Evolutionary conservation across 768 basidiomycete species (phyloP), one percentile per base, ranked within the genome.

Genomic region (Auricularia sp.): DNA sequence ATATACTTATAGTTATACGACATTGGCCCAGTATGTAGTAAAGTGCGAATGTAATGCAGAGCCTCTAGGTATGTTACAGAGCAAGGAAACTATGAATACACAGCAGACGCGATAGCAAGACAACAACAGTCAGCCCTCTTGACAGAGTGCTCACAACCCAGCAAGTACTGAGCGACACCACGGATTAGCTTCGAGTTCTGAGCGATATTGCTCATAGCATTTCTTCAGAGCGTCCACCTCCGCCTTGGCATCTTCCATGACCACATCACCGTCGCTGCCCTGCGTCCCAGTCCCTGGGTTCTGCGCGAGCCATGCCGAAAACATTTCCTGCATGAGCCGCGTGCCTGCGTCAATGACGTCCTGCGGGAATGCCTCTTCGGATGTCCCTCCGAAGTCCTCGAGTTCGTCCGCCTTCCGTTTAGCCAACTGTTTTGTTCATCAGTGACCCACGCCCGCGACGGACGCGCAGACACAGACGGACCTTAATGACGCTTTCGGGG

Each of bases 401-500:
- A 97, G 76, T 68, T 95, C 93, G 65, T 94, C 91, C 0, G 94
- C 93, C 71, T 95, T 97, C 33, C 87, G 81, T 75, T 89, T 90
- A n/a, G 91, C 95, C 58, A 93, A 83, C 92, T 93, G 71, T 23
- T 61, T 36, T 12, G 53, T 59, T 54, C 14, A 62, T 16, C 36
- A 61, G 36, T 21, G 8, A 61, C 59, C 51, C 18, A 33, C 54
- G 47, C 23, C 43, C 21, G 42, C 33, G 23, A n/a, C 16, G 61
- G 4, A 6, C 39, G 29, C 29, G 29, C 29, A 29, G n/a, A 2
- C 11, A 1, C 51, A 7, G 21, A 67, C 79, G 64, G 61, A 91
- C 89, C 80, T 89, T 91, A 66, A 98, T 84, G 11, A 98, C 95
- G 67, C 86, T 89, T 66, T 95, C 91, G 0, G 97, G 97, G 75